Evolutionary conservation across 2,329 filamentous ascomycete genomes (phyloP).

Genomic region (Diaporthe citriasiana): DNA sequence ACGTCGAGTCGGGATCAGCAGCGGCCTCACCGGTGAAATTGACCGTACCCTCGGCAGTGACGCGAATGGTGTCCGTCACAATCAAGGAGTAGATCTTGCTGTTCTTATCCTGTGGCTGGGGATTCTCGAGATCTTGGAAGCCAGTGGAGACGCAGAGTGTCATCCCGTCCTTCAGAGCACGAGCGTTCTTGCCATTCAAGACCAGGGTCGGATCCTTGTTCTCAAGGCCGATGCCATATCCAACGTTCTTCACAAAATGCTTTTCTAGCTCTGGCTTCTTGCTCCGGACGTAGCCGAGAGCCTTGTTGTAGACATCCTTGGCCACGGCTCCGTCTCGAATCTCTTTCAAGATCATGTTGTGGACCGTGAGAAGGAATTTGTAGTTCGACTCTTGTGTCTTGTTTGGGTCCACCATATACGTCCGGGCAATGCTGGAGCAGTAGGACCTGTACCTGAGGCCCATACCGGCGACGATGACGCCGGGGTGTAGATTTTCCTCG

Average conservation of each 20-base stretch:
- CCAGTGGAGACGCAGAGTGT: conserved; percentile 92
- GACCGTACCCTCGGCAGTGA: conserved; percentile 78
- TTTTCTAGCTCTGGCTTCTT: conserved; percentile 97
- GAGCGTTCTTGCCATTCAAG: conserved; percentile 87
- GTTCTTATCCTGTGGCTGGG: conserved; percentile 88
- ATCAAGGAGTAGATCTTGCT: conserved; percentile 91
- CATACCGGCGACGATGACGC: conserved; percentile 92
- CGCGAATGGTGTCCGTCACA: conserved; percentile 93
- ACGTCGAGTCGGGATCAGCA: conserved; percentile 91
- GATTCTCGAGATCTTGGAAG: conserved; percentile 90
- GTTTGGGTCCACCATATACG: conserved; percentile 96
- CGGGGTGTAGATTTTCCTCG: conserved; percentile 86
- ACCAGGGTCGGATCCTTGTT: conserved; percentile 86
- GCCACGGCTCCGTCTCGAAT: conserved; percentile 87
- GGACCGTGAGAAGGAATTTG: conserved; percentile 86
- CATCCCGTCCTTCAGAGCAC: conserved; percentile 94
- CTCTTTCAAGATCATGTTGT: conserved; percentile 91
- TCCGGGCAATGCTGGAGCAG: conserved; percentile 90
- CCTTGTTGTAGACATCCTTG: conserved; percentile 94
- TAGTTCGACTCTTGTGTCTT: conserved; percentile 96
- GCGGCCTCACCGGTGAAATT: conserved; percentile 96
- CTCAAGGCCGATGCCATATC: conserved; percentile 93
- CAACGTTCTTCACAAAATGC: conserved; percentile 93
- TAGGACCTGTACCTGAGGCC: conserved; percentile 97
- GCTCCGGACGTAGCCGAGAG: conserved; percentile 81